Evolutionary conservation across 495 filamentous ascomycete species (phyloP).

Genomic region (Podospora fimiseda): DNA sequence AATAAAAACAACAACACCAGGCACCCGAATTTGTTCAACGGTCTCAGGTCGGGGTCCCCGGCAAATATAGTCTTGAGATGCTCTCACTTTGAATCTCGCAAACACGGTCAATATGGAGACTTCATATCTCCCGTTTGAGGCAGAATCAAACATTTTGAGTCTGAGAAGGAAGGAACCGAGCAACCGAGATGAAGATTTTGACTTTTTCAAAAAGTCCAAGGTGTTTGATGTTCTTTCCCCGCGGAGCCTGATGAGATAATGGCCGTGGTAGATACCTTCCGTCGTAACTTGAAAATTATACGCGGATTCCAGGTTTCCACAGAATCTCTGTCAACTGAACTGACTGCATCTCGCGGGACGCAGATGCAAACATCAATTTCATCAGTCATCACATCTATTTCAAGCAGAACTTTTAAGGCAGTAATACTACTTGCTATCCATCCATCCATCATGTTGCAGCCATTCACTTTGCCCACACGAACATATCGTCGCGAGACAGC

Average conservation of each 20-base stretch:
- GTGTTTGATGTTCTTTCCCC: no score
- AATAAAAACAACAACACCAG: not conserved
- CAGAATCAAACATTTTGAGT: no score
- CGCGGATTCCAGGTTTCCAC: no score
- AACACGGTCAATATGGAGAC: not conserved
- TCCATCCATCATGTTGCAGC: not conserved
- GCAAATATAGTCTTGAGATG: not conserved
- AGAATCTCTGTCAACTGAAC: no score
- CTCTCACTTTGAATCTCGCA: not conserved
- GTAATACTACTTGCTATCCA: not conserved
- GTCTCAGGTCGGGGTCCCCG: conserved; percentile 1
- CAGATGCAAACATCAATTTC: not conserved
- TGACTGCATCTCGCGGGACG: no score
- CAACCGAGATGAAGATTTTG: no score
- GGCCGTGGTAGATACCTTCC: no score
- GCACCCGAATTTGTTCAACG: not conserved
- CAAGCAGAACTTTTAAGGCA: not conserved
- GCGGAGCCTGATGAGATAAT: no score
- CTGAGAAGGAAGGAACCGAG: no score
- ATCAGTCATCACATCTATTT: not conserved
- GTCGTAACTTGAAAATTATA: no score
- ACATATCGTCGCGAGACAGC: conserved; percentile 2
- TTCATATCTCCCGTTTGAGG: no score
- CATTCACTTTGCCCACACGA: not conserved
- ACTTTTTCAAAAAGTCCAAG: no score